A percentile compares a stretch with the other conserved stretches of the same genome.
Evolutionary conservation across 768 basidiomycete species (phyloP).

Genomic region (Suillus spraguei): DNA sequence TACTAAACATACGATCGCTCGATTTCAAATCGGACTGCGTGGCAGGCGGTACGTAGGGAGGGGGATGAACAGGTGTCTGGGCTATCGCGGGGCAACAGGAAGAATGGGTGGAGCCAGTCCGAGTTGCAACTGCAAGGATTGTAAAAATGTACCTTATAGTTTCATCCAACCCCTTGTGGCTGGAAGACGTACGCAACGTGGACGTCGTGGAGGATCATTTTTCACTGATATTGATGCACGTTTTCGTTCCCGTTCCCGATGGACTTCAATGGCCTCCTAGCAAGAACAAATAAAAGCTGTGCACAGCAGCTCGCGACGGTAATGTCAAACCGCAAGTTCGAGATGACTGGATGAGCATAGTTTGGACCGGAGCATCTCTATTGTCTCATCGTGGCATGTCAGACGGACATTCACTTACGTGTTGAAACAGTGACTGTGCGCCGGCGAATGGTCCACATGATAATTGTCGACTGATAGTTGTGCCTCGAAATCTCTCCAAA

Average conservation of each 20-base stretch:
- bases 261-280: constrained; percentile 6
- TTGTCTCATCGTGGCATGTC: too few relatives aligned
- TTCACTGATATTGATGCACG: background rate
- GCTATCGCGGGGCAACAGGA: constrained; percentile 2
- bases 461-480: too few relatives aligned
- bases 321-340: too few relatives aligned
- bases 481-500: too few relatives aligned
- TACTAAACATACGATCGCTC: constrained; percentile 5
- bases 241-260: background rate
- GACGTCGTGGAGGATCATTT: constrained; percentile 9
- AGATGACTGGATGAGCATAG: too few relatives aligned
- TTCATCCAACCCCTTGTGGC: constrained; percentile 13
- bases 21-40: constrained; percentile 3
- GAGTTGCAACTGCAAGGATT: background rate
- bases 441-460: too few relatives aligned
- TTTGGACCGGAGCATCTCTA: too few relatives aligned
- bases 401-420: too few relatives aligned
- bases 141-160: constrained; percentile 7
- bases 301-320: background rate
- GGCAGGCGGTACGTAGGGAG: background rate
- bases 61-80: constrained; percentile 9
- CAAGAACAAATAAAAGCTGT: constrained; percentile 9
- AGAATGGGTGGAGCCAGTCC: background rate
- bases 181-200: background rate
- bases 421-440: too few relatives aligned